Conservation (phyloP, 495 filamentous ascomycete genomes). For the Aspergillus nidulans region DNA sequence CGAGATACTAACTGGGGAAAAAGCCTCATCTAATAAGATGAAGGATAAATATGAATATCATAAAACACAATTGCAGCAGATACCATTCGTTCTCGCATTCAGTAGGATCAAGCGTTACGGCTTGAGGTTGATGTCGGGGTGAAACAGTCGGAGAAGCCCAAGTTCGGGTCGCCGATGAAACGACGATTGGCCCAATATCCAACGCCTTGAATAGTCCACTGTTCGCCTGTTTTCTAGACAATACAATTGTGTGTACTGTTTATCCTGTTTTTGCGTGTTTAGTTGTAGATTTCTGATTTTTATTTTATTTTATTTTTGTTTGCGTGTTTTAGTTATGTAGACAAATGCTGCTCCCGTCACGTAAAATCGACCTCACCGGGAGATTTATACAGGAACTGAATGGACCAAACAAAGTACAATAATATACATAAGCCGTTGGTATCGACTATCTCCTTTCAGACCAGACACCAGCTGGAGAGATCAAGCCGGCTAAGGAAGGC, state of each 20-base stretch:
- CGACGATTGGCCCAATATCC: not conserved
- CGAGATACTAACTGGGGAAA: constrained; percentile 21
- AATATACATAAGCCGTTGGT: constrained; percentile 34
- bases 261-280: not conserved
- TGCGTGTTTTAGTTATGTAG: not conserved
- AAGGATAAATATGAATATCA: not conserved
- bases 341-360: not conserved
- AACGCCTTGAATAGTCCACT: too few species aligned
- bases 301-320: not conserved
- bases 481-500: not conserved
- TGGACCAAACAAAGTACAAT: constrained; percentile 19
- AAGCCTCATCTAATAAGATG: constrained; percentile 11
- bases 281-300: not conserved
- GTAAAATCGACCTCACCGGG: not conserved
- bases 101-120: not conserved
- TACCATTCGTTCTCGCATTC: not conserved
- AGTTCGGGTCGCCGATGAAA: not conserved
- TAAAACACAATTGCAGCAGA: not conserved
- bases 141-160: not conserved
- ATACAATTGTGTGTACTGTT: not conserved
- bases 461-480: constrained; percentile 1
- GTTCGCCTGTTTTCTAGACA: too few species aligned
- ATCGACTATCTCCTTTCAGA: not conserved
- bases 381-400: not conserved
- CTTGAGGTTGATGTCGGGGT: not conserved